Conservation (phyloP, 306 rosid species). For the Potentilla sterilis region DNA sequence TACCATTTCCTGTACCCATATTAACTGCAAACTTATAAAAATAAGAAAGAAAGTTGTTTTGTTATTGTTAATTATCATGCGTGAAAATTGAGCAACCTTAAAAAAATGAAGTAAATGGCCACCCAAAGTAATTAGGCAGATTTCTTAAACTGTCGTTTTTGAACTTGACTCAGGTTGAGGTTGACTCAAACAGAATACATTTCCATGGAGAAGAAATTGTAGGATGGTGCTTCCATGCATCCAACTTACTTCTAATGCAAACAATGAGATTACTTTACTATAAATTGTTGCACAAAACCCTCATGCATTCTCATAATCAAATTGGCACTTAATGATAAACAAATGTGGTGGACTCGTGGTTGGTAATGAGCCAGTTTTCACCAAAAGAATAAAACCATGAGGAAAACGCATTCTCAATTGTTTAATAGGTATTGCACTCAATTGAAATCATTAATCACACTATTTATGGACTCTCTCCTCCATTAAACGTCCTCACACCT, state of each 20-base stretch:
- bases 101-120: neutral
- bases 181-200: neutral
- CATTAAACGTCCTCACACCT: conserved; percentile 24
- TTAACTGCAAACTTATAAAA: no score
- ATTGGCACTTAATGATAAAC: neutral
- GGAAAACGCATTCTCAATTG: conserved; percentile 27
- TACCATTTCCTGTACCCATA: no score
- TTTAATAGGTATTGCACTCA: neutral
- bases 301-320: neutral
- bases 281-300: neutral
- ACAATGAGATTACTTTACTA: no score
- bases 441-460: conserved; percentile 22
- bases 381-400: conserved; percentile 19
- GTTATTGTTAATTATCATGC: no score
- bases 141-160: neutral
- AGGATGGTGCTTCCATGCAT: neutral
- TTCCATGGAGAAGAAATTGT: neutral
- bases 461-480: neutral
- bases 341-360: neutral
- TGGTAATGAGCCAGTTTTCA: neutral
- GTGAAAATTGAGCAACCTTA: neutral
- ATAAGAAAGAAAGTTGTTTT: neutral
- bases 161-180: neutral
- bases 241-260: neutral
- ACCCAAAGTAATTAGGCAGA: neutral